phyloP scores from a whole-genome alignment of 352 stramenopile species.

The Phytophthora crassamura region DNA sequence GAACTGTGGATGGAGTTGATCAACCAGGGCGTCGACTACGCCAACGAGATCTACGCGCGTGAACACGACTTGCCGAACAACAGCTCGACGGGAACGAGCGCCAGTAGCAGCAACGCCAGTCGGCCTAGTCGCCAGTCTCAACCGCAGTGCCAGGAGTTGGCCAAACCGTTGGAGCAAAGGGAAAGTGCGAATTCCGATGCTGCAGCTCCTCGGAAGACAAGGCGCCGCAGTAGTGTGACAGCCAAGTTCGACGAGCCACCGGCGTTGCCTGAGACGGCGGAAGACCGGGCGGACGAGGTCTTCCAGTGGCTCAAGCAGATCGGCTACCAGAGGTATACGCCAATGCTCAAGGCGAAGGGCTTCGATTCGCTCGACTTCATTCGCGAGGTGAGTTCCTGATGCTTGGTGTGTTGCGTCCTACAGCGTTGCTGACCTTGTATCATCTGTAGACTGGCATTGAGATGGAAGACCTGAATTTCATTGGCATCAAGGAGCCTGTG shows the following conservation, averaged over 20 bases:
- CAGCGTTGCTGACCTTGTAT: conserved; percentile 10
- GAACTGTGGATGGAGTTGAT: conserved; percentile 77
- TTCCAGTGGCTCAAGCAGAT: conserved; percentile 78
- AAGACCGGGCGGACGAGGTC: conserved; percentile 71
- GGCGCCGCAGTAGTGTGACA: conserved; percentile 34
- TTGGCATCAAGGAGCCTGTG: conserved; percentile 75
- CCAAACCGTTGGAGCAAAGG: conserved; percentile 26
- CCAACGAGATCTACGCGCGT: conserved; percentile 55
- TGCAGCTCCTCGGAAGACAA: conserved; percentile 28
- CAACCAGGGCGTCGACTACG: conserved; percentile 80
- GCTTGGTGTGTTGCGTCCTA: not conserved
- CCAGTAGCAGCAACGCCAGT: conserved; percentile 41
- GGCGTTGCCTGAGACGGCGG: conserved; percentile 43
- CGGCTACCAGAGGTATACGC: conserved; percentile 60
- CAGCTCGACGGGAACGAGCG: conserved; percentile 38
- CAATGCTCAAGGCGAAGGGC: conserved; percentile 79
- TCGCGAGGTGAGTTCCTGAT: conserved; percentile 68
- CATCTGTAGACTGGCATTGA: conserved; percentile 79
- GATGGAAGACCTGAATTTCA: conserved; percentile 87
- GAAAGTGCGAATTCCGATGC: conserved; percentile 27
- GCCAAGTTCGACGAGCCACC: conserved; percentile 36
- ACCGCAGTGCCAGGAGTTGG: conserved; percentile 8
- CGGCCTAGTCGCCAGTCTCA: conserved; percentile 29
- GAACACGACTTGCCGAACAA: conserved; percentile 48
- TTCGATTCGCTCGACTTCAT: conserved; percentile 85